Evolutionary conservation across 2,329 filamentous ascomycete species (phyloP).

Genomic region (Penicillium glabrum): DNA sequence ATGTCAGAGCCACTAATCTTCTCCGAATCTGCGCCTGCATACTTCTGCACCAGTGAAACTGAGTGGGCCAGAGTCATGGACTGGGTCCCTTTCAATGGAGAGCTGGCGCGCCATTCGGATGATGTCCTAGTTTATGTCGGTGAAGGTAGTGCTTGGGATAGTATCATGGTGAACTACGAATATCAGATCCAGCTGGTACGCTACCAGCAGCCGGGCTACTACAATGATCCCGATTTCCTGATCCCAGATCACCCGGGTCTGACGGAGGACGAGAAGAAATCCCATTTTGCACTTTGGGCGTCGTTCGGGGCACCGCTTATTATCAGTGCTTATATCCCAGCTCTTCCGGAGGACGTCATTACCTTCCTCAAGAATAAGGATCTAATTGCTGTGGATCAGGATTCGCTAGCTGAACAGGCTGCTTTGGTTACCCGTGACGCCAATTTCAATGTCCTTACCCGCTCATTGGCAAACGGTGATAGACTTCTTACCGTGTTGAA

Average conservation of each 20-base stretch:
- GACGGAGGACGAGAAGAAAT: slow-evolving; percentile 44
- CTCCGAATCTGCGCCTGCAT: slow-evolving; percentile 49
- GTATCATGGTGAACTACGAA: slow-evolving; percentile 51
- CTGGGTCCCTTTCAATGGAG: slow-evolving; percentile 43
- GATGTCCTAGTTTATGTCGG: slow-evolving; percentile 45
- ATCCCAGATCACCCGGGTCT: slow-evolving; percentile 52
- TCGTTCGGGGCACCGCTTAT: slow-evolving; percentile 51
- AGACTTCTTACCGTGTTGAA: slow-evolving; percentile 51
- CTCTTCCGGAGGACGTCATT: slow-evolving; percentile 34
- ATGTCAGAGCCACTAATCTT: slow-evolving; percentile 43
- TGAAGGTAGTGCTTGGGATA: slow-evolving; percentile 47
- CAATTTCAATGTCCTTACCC: slow-evolving; percentile 48
- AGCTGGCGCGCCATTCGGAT: slow-evolving; percentile 48
- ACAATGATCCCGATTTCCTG: slow-evolving; percentile 53
- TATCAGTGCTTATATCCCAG: slow-evolving; percentile 48
- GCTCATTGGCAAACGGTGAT: slow-evolving; percentile 49
- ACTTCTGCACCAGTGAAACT: slow-evolving; percentile 44
- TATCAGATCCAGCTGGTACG: slow-evolving; percentile 45
- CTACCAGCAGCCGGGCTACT: slow-evolving; percentile 46
- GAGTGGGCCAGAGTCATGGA: slow-evolving; percentile 50
- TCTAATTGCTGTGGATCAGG: slow-evolving; percentile 47
- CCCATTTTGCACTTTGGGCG: slow-evolving; percentile 55
- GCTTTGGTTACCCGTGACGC: slow-evolving; percentile 49
- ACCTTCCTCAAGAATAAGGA: slow-evolving; percentile 42
- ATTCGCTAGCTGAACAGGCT: slow-evolving; percentile 45